Percentiles rank a stretch among this genome's conserved stretches.
Evolutionary conservation across 306 rosid genomes (phyloP).

Genomic region (Macrotyloma uniflorum): DNA sequence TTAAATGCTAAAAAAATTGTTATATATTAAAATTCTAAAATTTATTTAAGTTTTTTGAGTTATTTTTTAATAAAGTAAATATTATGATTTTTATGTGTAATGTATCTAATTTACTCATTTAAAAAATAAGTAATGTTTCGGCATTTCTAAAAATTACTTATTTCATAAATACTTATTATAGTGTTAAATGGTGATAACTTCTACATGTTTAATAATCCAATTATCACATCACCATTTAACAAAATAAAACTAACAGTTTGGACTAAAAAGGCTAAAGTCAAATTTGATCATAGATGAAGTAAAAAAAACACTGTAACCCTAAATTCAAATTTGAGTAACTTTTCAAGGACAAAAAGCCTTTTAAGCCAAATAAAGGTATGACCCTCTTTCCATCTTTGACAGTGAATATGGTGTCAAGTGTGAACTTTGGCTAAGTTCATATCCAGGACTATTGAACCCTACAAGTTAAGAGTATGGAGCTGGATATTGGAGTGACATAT

Average conservation of each 20-base stretch:
- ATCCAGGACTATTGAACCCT: background rate
- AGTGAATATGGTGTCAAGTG: slow-evolving; percentile 4
- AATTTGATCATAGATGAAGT: background rate
- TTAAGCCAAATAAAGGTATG: background rate
- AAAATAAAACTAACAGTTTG: too few relatives aligned
- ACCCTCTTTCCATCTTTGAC: slow-evolving; percentile 19
- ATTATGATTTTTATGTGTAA: too few relatives aligned
- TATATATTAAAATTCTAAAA: too few relatives aligned
- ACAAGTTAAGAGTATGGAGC: background rate
- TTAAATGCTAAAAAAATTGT: too few relatives aligned
- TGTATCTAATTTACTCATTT: too few relatives aligned
- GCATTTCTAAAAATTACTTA: too few relatives aligned
- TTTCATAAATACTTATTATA: too few relatives aligned
- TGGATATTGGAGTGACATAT: slow-evolving; percentile 10
- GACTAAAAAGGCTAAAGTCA: background rate
- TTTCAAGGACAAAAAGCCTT: background rate
- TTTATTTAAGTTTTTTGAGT: too few relatives aligned
- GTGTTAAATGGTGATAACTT: too few relatives aligned
- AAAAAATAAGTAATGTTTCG: too few relatives aligned
- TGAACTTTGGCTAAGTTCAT: slow-evolving; percentile 25
- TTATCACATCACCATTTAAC: background rate
- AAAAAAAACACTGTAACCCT: background rate
- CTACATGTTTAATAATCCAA: background rate
- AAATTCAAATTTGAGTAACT: background rate
- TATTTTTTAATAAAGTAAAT: too few relatives aligned